Percentiles rank a stretch among this genome's conserved stretches.
phyloP scores from a whole-genome alignment of 2,329 filamentous ascomycete genomes.

The Claviceps sp. region DNA sequence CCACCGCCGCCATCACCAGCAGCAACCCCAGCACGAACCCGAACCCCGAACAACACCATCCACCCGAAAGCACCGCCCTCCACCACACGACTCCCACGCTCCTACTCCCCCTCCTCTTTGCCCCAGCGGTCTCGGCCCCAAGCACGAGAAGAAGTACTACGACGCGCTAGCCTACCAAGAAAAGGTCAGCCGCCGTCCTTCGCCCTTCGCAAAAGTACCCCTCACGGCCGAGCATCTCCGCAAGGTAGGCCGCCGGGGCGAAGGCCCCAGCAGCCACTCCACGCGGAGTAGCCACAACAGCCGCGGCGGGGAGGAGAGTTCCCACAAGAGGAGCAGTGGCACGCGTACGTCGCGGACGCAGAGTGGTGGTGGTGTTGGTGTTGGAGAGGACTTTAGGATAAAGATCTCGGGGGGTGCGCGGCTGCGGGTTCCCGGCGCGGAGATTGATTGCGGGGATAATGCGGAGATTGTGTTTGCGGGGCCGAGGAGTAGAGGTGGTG shows the following conservation, averaged over 20 bases:
- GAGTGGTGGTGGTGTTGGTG: constrained; percentile 11
- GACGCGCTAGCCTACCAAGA: constrained; percentile 36
- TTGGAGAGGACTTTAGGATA: constrained; percentile 44
- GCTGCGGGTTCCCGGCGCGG: constrained; percentile 41
- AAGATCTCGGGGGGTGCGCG: constrained; percentile 43
- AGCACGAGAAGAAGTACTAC: constrained; percentile 24
- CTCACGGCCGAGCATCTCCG: constrained; percentile 44
- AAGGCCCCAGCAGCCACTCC: constrained; percentile 38
- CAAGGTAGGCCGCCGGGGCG: constrained; percentile 32
- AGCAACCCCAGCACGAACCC: too few relatives aligned
- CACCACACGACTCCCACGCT: constrained; percentile 26
- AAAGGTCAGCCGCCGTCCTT: constrained; percentile 28
- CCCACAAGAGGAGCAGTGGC: constrained; percentile 47
- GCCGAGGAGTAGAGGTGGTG: constrained; percentile 7
- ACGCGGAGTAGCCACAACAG: constrained; percentile 46
- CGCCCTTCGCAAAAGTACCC: constrained; percentile 20
- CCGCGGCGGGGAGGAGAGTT: constrained; percentile 49
- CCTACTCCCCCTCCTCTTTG: constrained; percentile 8
- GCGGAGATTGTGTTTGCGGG: constrained; percentile 45
- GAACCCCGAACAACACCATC: constrained; percentile 10
- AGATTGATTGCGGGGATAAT: constrained; percentile 45
- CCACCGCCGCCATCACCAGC: too few relatives aligned
- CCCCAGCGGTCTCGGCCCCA: constrained; percentile 20
- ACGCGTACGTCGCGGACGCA: constrained; percentile 34
- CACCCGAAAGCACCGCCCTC: constrained; percentile 23